A percentile compares a stretch with the other conserved stretches of the same genome.
phyloP scores from a whole-genome alignment of 768 basidiomycete species.

The Pleurotus platypus region DNA sequence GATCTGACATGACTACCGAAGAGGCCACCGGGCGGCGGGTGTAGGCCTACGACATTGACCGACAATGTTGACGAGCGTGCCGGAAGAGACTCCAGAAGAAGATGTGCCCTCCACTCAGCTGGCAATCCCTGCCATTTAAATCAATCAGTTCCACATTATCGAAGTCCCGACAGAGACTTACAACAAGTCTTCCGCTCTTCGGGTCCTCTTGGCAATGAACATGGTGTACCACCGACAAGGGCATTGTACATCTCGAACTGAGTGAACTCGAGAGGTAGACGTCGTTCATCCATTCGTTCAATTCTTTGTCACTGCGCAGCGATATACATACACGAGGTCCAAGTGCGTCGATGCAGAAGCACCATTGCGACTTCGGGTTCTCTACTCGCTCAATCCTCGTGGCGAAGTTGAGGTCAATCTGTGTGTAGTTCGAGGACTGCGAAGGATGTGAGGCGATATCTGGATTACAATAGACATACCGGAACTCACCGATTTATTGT shows the following conservation, averaged over 20 bases:
- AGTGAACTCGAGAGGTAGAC: background rate
- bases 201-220: background rate
- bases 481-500: background rate
- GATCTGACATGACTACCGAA: no score
- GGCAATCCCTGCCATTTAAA: background rate
- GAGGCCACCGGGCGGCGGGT: no score
- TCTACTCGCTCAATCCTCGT: background rate
- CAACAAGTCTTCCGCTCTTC: background rate
- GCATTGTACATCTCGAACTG: background rate
- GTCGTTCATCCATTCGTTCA: background rate
- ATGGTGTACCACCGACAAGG: background rate
- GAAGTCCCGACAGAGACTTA: background rate
- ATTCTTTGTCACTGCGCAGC: background rate
- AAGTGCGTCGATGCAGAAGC: background rate
- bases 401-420: background rate
- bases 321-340: background rate
- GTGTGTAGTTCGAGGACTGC: background rate
- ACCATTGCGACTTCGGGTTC: background rate
- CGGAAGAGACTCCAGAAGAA: no score
- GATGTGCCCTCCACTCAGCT: background rate
- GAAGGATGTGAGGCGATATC: background rate
- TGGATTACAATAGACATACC: no score
- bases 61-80: no score
- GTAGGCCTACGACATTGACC: no score
- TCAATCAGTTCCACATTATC: background rate